Base-by-base conservation (phyloP, 2,329 filamentous ascomycete species). In the Cadophora gregata region DNA sequence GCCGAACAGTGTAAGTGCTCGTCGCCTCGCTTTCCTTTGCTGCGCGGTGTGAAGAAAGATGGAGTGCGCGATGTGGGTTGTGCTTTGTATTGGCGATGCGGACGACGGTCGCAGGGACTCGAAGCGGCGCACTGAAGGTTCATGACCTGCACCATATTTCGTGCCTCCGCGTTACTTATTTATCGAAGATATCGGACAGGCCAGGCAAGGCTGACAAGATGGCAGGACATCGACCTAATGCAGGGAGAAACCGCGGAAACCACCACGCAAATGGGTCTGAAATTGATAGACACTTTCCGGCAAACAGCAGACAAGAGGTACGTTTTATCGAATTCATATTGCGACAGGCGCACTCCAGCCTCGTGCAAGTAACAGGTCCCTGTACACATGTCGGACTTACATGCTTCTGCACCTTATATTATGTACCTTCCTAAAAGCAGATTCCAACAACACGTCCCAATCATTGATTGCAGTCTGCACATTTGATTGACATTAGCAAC, bases 241-340 rank as follows among this genome's bases (percentile, higher is more conserved):
- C 50, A 71, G 50, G 74, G 67, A 80, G 91, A 94, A 79, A 88
- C 86, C 19, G 79, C 81, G 63, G 88, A 91, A 76, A 88, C 88
- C 19, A 94, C 91, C 2, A 89, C 88, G 16, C 85, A 88, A 64
- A 86, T 88, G 74, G 93, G 93, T 45, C 80, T 92, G 73, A 86
- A 85, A 71, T 91, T 96, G 75, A 81, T 96, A 53, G 88, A 92
- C 63, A 88, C 90, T 75, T 86, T 97, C 75, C 89, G 89, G 73
- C 85, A 87, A 70, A 93, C 92, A 25, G 87, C 88, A 69, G 93
- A 96, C 78, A 96, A 96, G 81, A 92, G 86, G 92, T 95, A 84
- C 75, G 86, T 82, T 58, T 45, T 66, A 42, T 65, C 53, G 27
- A 51, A 62, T 50, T 38, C 51, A 61, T 60, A 33, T 63, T 59